Percentiles rank a stretch among this genome's conserved stretches.
These are phyloP conservation scores for Anaeramoeba flamelloides DNA, from an alignment of 78 protist genomes.

Conservation along the genomic window DNA sequence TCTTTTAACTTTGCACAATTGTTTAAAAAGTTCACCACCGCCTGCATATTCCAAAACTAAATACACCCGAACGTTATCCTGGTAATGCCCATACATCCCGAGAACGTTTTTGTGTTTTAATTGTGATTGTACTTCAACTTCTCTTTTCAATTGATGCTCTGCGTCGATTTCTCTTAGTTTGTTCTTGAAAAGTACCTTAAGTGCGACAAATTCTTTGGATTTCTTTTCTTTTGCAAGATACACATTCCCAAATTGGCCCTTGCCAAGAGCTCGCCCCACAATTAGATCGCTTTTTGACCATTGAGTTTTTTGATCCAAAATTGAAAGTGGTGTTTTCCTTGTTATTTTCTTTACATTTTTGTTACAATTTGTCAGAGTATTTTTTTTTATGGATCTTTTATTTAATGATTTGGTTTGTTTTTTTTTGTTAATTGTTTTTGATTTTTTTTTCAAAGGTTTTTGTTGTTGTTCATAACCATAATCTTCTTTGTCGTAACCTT, in stretches of 20 bases:
- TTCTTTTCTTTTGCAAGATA: background rate
- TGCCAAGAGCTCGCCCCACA: background rate
- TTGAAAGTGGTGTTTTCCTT: background rate
- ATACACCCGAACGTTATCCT: slow-evolving; percentile 68
- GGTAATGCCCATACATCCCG: slow-evolving; percentile 78
- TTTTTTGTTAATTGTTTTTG: background rate
- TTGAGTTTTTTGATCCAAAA: background rate
- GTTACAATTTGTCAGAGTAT: background rate
- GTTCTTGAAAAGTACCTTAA: background rate
- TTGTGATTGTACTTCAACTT: background rate
- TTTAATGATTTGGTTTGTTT: background rate
- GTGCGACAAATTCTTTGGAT: background rate
- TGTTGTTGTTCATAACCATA: too few relatives aligned
- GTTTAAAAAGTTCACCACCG: slow-evolving; percentile 78
- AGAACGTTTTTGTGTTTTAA: slow-evolving; percentile 51
- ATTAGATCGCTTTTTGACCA: background rate
- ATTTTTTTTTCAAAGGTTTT: background rate
- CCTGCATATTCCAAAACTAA: slow-evolving; percentile 86
- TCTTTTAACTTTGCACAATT: slow-evolving; percentile 21
- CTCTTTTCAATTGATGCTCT: background rate
- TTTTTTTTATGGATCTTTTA: background rate
- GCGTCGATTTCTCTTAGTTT: background rate
- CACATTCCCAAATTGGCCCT: background rate
- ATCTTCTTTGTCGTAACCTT: too few relatives aligned
- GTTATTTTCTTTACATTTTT: background rate